Evolutionary conservation across 805 yeast genomes (phyloP).

Genomic region (Tetrapisispora fleetii): DNA sequence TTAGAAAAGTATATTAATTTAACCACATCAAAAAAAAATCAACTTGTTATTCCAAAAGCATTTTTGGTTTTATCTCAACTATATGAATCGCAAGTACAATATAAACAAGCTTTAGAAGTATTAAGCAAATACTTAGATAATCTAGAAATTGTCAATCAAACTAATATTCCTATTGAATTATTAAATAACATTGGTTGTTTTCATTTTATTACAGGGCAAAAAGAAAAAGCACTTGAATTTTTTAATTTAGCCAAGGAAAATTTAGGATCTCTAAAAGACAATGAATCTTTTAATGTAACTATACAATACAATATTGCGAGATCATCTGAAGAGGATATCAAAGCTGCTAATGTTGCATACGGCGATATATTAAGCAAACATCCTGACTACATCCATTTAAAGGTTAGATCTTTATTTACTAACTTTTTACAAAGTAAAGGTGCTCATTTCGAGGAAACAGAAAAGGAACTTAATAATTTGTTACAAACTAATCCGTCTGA

Average conservation of each 20-base stretch:
- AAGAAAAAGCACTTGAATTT: conserved; percentile 44
- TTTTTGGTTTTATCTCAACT: conserved; percentile 58
- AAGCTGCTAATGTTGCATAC: conserved; percentile 34
- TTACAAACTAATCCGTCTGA: conserved; percentile 47
- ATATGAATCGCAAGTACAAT: conserved; percentile 52
- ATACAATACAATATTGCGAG: conserved; percentile 70
- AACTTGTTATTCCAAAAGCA: conserved; percentile 54
- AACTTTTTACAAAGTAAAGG: conserved; percentile 38
- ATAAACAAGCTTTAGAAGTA: conserved; percentile 56
- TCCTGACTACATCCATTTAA: conserved; percentile 69
- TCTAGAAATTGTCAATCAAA: conserved; percentile 28
- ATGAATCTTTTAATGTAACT: conserved; percentile 32
- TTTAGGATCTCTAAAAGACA: conserved; percentile 20
- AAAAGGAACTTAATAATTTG: conserved; percentile 28
- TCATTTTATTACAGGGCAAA: conserved; percentile 55
- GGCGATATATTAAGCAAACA: conserved; percentile 43
- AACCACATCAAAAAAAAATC: conserved; percentile 44
- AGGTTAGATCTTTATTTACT: conserved; percentile 57
- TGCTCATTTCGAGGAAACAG: conserved; percentile 12
- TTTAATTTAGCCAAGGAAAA: conserved; percentile 39
- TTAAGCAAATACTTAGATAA: conserved; percentile 53
- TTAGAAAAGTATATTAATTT: conserved; percentile 64
- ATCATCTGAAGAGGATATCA: conserved; percentile 41
- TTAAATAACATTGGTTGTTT: conserved; percentile 81
- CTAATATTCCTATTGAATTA: conserved; percentile 43